These are phyloP conservation scores for Trametopsis cervina DNA, from an alignment of 768 basidiomycete species.

Conservation along the genomic window DNA sequence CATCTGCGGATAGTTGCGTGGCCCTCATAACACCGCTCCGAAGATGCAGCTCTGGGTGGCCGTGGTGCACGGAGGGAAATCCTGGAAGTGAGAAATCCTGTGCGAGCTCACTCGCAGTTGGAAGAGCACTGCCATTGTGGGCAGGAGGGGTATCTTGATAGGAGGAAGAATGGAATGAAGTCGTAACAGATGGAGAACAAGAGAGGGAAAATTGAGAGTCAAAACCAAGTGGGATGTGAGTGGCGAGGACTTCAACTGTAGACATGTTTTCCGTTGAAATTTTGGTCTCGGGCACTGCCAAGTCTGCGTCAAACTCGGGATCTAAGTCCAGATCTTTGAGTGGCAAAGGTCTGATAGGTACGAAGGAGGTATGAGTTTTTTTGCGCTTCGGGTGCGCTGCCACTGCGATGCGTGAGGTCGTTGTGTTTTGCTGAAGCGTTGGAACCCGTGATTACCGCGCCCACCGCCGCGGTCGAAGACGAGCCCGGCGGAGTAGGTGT, in stretches of 20 bases:
- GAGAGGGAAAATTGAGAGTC: slow-evolving; percentile 21
- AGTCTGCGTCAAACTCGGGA: slow-evolving; percentile 15
- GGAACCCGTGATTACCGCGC: slow-evolving; percentile 56
- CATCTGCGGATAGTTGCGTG: slow-evolving; percentile 39
- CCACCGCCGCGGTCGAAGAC: slow-evolving; percentile 69
- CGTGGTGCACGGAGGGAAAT: slow-evolving; percentile 60
- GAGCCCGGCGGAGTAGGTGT: slow-evolving; percentile 54
- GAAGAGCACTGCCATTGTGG: slow-evolving; percentile 14
- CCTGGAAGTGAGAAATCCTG: slow-evolving; percentile 48
- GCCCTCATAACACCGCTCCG: slow-evolving; percentile 72
- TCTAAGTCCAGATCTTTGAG: slow-evolving; percentile 18
- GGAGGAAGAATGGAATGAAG: slow-evolving; percentile 15
- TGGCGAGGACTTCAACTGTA: slow-evolving; percentile 43
- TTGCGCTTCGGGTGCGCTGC: not conserved
- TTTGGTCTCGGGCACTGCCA: slow-evolving; percentile 1
- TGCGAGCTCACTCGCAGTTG: slow-evolving; percentile 8
- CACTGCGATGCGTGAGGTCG: not conserved
- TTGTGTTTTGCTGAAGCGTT: slow-evolving; percentile 4
- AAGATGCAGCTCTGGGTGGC: slow-evolving; percentile 69
- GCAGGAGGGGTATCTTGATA: slow-evolving; percentile 18
- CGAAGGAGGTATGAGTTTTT: slow-evolving; percentile 7
- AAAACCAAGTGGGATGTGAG: slow-evolving; percentile 24
- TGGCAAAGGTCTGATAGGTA: slow-evolving; percentile 12
- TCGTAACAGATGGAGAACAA: slow-evolving; percentile 19
- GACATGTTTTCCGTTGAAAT: slow-evolving; percentile 42